A percentile compares a stretch with the other conserved stretches of the same genome.
Conservation (phyloP, 169 alveolate genomes). For the Eimeria maxima region DNA sequence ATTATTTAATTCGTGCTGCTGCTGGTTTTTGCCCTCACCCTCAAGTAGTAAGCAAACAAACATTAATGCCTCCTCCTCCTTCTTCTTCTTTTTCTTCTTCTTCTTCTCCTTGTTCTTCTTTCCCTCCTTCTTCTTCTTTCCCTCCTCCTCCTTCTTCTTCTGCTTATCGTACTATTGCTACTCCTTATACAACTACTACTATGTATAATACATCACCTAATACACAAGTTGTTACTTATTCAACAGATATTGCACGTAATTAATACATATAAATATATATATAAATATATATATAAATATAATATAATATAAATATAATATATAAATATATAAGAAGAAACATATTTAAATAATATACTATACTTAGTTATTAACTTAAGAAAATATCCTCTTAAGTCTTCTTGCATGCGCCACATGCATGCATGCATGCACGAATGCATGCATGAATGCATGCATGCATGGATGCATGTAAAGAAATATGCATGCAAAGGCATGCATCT, state of each 20-base stretch:
- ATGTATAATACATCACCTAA: not conserved
- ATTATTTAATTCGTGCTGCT: conserved; percentile 66
- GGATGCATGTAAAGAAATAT: no score
- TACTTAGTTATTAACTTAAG: no score
- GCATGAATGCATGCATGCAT: no score
- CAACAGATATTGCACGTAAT: conserved; percentile 42
- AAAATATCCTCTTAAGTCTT: no score
- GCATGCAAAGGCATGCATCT: not conserved
- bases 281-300: no score
- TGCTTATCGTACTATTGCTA: not conserved
- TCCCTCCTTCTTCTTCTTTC: not conserved
- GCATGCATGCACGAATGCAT: not conserved
- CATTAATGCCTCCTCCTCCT: conserved; percentile 45
- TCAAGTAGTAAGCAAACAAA: conserved; percentile 76
- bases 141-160: not conserved
- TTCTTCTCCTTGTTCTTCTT: conserved; percentile 17
- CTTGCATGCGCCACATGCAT: not conserved
- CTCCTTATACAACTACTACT: not conserved
- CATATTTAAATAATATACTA: no score
- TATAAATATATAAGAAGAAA: no score
- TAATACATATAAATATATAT: not conserved
- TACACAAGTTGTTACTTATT: conserved; percentile 14
- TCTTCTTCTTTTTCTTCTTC: not conserved
- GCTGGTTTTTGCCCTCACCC: conserved; percentile 78
- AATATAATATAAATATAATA: no score